Evolutionary conservation across 805 yeast species (phyloP).

Genomic region (Myxozyma neglecta): DNA sequence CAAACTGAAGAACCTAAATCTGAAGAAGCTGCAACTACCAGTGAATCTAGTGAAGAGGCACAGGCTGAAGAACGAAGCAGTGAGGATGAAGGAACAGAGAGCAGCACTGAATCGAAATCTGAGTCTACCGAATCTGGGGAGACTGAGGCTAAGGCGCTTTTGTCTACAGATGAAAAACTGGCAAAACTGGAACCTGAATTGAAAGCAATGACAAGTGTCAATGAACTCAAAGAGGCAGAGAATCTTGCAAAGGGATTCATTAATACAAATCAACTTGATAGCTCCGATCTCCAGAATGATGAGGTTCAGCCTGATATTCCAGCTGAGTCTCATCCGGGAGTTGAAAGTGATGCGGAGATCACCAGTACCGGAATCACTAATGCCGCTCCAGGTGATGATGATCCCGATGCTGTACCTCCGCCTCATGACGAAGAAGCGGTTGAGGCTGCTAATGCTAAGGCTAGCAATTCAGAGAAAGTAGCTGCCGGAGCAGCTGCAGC

Average conservation of each 20-base stretch:
- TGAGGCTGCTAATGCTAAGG: not conserved
- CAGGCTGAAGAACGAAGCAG: not conserved
- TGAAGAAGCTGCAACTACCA: not conserved
- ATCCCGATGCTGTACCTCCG: conserved; percentile 7
- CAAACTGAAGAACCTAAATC: not conserved
- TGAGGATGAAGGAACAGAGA: not conserved
- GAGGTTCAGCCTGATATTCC: not conserved
- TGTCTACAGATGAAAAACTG: too few relatives aligned
- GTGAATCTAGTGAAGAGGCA: not conserved
- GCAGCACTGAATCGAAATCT: too few relatives aligned
- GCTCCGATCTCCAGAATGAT: not conserved
- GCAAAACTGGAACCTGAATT: too few relatives aligned
- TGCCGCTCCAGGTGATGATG: conserved; percentile 9
- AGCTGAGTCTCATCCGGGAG: conserved; percentile 1
- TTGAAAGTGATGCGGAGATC: conserved; percentile 4
- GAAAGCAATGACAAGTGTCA: too few relatives aligned
- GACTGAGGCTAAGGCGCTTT: too few relatives aligned
- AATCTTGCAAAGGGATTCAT: not conserved
- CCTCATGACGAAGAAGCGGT: conserved; percentile 10
- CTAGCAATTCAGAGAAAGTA: too few relatives aligned
- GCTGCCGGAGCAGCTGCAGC: not conserved
- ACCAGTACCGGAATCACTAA: not conserved
- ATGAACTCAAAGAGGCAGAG: too few relatives aligned
- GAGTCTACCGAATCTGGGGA: too few relatives aligned
- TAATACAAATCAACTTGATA: not conserved